A percentile compares a stretch with the other conserved stretches of the same genome.
Conservation (phyloP, 2,329 filamentous ascomycete species). For the Arthroderma uncinatum region DNA sequence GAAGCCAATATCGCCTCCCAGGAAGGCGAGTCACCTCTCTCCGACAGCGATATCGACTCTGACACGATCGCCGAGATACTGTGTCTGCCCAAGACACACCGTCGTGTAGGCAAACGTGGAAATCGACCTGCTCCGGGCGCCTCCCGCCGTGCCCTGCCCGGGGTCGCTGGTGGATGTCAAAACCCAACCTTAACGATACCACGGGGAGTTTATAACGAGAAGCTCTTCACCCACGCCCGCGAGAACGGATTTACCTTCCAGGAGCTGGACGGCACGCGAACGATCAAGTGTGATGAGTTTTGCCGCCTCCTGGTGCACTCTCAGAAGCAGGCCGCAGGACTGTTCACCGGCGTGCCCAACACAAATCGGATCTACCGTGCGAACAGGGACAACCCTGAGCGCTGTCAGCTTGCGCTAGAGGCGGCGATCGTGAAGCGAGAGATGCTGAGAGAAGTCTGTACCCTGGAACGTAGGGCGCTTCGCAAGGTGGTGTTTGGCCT, state of each 20-base stretch:
- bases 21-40: too few species aligned
- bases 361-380: background rate
- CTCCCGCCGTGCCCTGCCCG: background rate
- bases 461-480: background rate
- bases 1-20: too few species aligned
- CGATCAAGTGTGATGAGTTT: background rate
- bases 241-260: background rate
- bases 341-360: background rate
- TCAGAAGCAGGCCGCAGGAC: background rate
- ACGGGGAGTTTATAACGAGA: background rate
- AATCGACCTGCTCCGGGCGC: background rate
- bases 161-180: background rate
- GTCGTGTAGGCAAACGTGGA: too few species aligned
- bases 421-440: background rate
- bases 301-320: background rate
- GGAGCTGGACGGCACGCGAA: background rate
- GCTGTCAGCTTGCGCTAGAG: background rate
- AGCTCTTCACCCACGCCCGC: background rate
- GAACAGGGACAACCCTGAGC: background rate
- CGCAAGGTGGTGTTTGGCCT: background rate
- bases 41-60: too few species aligned
- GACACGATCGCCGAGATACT: background rate
- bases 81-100: too few species aligned
- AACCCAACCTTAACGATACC: background rate
- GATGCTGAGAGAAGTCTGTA: background rate